Base-by-base conservation (phyloP, 2,329 filamentous ascomycete genomes). In the Pyricularia sp. region DNA sequence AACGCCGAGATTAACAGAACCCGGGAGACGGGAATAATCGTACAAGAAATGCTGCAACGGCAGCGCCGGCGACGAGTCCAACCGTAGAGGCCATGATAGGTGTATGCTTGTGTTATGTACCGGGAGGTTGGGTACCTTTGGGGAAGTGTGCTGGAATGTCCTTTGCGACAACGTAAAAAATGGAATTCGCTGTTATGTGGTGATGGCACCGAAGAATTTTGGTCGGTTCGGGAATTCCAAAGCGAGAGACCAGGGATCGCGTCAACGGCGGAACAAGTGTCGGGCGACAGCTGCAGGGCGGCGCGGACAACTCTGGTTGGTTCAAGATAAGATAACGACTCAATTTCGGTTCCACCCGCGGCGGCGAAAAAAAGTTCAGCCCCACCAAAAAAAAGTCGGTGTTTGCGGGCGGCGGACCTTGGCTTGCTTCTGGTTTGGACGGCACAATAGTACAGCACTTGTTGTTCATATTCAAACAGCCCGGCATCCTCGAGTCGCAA, bases 31-130 rank as follows among this genome's bases (percentile, higher is more conserved):
- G n/a, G 7, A 30, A 64, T 12, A 26, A 49, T 59, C 68, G 44
- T 72, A 87, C 85, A 71, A 88, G 79, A 73, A 87, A 88, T 65
- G 86, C 86, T n/a, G 84, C 83, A 44, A 84, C 84, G 65, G 85
- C 86, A 66, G 87, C 79, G 66, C 86, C 86, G 55, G 82, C 75
- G 57, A 84, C 85, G 67, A 87, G 81, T 60, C 81, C 78, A 67
- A 87, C 73, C 67, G 81, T 77, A 65, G 86, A 84, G 57, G 82
- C 79, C 86, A 88, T 88, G 65, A 30, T 57, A 31, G 10, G 35
- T 28, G 30, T 13, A 59, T 13, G 6, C n/a, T 60, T 40, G 19
- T 62, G 61, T 26, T 8, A 33, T 33, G 28, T n/a, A 49, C 33
- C 10, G 4, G n/a, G 24, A n/a, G 26, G 12, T 59, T 40, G 13